phyloP scores from a whole-genome alignment of 306 rosid species.

The Cucurbita pepo region DNA sequence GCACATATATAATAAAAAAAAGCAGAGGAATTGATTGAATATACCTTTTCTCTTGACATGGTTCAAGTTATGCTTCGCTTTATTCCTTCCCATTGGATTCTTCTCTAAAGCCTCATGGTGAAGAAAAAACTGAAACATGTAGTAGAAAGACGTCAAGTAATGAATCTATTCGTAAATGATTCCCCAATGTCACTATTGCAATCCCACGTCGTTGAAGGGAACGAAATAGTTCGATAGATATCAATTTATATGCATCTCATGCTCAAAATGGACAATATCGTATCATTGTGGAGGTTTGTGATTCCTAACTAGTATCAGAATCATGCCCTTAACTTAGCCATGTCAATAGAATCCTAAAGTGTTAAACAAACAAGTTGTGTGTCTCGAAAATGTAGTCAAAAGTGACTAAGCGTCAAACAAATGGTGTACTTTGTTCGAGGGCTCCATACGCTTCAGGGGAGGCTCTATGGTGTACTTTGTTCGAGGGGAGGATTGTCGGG shows the following conservation, averaged over 20 bases:
- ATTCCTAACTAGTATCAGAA: too few species aligned
- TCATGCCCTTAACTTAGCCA: too few species aligned
- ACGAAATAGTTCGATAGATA: background rate
- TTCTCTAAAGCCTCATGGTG: background rate
- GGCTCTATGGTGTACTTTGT: too few species aligned
- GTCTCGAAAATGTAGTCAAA: too few species aligned
- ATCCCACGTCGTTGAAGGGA: background rate
- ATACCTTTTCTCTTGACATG: constrained; percentile 22
- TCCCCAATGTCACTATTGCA: background rate
- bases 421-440: too few species aligned
- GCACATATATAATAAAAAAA: background rate
- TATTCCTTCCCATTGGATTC: constrained; percentile 17
- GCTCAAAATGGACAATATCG: too few species aligned
- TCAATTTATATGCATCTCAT: background rate
- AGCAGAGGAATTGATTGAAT: background rate
- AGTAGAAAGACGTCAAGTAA: background rate
- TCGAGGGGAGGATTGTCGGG: too few species aligned
- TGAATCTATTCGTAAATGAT: background rate
- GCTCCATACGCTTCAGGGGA: too few species aligned
- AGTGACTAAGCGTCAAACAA: too few species aligned
- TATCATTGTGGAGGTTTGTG: too few species aligned
- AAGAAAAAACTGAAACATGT: background rate
- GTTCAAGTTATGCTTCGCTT: constrained; percentile 36
- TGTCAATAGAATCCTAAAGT: too few species aligned
- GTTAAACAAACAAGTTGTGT: too few species aligned